Evolutionary conservation across 2,329 filamentous ascomycete genomes (phyloP).

Genomic region (Scedosporium minutisporum): DNA sequence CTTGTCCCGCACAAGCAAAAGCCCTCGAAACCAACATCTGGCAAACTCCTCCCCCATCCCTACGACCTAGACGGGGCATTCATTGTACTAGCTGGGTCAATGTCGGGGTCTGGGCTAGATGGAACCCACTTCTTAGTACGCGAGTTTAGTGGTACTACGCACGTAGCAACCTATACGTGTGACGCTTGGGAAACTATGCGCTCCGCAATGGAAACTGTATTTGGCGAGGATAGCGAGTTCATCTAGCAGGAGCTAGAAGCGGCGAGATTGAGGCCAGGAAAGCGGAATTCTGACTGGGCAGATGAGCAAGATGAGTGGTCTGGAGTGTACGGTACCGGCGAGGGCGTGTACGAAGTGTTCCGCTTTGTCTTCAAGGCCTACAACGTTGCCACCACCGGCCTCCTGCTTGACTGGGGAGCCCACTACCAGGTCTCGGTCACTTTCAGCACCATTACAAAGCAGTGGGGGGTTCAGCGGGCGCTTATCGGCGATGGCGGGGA

Average conservation of each 20-base stretch:
- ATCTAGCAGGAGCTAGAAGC: background rate
- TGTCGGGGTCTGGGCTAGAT: background rate
- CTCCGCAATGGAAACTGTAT: background rate
- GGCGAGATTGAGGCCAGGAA: background rate
- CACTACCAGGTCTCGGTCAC: slow-evolving; percentile 1
- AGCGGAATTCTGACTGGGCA: background rate
- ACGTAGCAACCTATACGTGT: background rate
- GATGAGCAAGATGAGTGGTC: background rate
- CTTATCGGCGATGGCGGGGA: background rate
- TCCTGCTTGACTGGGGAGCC: no score
- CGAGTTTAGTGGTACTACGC: background rate
- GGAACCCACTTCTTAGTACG: background rate
- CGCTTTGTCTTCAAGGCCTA: slow-evolving; percentile 1
- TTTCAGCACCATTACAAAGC: background rate
- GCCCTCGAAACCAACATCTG: background rate
- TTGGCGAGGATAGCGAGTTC: background rate
- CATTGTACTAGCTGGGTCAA: background rate
- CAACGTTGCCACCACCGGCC: background rate
- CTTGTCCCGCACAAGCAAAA: background rate
- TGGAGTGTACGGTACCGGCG: background rate
- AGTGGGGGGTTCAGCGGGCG: background rate
- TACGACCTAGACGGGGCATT: background rate
- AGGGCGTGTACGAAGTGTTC: slow-evolving; percentile 1
- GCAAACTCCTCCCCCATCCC: background rate
- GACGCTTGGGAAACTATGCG: background rate